Evolutionary conservation across 2,329 filamentous ascomycete genomes (phyloP), one percentile per base, ranked within the genome.

Genomic region (Clonostachys sp.): DNA sequence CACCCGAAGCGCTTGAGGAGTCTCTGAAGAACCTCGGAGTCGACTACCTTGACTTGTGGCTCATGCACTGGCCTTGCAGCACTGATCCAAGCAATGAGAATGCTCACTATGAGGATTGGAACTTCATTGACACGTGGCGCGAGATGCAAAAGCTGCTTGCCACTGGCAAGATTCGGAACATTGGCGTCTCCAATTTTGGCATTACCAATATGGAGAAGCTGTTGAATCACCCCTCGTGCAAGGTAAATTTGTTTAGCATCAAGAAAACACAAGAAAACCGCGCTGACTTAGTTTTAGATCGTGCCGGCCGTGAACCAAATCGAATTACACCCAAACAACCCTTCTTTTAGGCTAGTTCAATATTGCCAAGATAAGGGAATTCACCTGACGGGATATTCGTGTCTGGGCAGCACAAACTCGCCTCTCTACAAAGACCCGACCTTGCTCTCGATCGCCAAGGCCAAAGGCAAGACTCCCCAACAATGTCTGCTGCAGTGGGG

Each of bases 161-260:
- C 13, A 57, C 56, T 4, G 49, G 50, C 4, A 50, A 48, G 49
- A 57, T 56, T 46, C 48, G 51, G 40, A 47, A 54, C 17, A 63
- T 65, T 39, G 62, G 62, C 2, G 61, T 65, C 14, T 60, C 57
- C 51, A 65, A 65, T 50, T 63, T 64, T 36, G 54, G 60, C 9
- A 56, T 58, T n/a, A 58, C 58, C 50, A 60, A 55, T 12, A 48
- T 66, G 18, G 58, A 61, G 10, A 52, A 50, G 45, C 45, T 66
- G 35, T 73, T 94, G 51, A 81, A 77, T 56, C 78, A 86, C 56
- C 76, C 80, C 18, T 87, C 87, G 48, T 80, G 77, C 67, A 89
- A 89, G 73, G 90, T 92, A 61, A 85, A 87, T 60, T 83, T 30
- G 12, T 12, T 42, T 18, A 6, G 24, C 12, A 4, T 17, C 5